Conservation (phyloP, 192 early-diverging fungal genomes). For the Obelidium mucronatum region DNA sequence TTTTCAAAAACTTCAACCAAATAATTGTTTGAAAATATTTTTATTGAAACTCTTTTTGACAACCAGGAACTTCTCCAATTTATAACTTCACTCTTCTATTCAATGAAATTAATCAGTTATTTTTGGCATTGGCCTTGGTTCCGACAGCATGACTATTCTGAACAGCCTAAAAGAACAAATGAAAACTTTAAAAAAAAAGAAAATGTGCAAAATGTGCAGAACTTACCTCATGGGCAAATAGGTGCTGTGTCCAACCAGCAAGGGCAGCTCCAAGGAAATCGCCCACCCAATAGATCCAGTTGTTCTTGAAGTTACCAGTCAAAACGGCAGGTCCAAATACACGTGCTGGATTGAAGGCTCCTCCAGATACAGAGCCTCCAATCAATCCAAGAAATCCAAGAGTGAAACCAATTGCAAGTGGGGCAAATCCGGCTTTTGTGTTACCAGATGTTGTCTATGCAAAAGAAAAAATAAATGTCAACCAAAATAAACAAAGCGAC, state of each 20-base stretch:
- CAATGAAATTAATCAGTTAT: no score
- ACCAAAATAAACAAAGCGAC: conserved; percentile 22
- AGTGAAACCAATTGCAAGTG: conserved; percentile 67
- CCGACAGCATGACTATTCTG: conserved; percentile 36
- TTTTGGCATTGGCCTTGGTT: conserved; percentile 20
- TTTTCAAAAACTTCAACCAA: no score
- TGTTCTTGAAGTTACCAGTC: conserved; percentile 60
- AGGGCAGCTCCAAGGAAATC: conserved; percentile 62
- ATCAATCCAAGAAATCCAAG: conserved; percentile 59
- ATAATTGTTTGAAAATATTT: no score
- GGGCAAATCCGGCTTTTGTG: conserved; percentile 72
- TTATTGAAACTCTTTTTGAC: no score
- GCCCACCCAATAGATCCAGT: conserved; percentile 68
- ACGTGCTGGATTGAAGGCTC: conserved; percentile 68
- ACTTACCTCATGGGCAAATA: conserved; percentile 63
- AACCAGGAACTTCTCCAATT: no score
- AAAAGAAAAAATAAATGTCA: not conserved
- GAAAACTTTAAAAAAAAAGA: not conserved
- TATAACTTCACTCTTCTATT: no score
- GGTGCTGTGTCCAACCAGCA: conserved; percentile 59
- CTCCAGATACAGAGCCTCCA: conserved; percentile 64
- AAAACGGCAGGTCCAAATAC: conserved; percentile 65
- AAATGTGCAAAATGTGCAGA: not conserved
- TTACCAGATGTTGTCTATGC: conserved; percentile 64
- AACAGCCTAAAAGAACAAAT: conserved; percentile 25